A percentile compares a stretch with the other conserved stretches of the same genome.
phyloP scores from a whole-genome alignment of 352 stramenopile species.

The Globisporangium echinulatum region DNA sequence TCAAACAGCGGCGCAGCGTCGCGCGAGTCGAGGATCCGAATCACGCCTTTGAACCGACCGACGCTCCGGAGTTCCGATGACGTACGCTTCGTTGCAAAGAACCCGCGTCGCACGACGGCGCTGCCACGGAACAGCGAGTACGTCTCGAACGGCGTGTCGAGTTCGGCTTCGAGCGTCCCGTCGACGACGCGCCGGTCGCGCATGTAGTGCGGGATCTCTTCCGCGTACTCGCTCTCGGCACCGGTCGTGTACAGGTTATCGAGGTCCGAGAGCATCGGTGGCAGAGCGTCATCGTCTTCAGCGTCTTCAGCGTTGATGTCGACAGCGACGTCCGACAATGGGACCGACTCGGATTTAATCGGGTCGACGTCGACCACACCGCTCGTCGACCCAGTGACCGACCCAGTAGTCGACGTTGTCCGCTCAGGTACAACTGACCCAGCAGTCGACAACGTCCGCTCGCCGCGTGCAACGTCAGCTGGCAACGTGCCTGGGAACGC shows the following conservation, averaged over 20 bases:
- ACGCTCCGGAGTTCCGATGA: conserved; percentile 43
- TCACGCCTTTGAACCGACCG: conserved; percentile 86
- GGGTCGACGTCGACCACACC: not conserved
- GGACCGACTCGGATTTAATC: conserved; percentile 1
- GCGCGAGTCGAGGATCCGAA: conserved; percentile 68
- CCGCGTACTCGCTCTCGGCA: conserved; percentile 39
- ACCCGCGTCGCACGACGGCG: conserved; percentile 31
- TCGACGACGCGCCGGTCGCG: conserved; percentile 44
- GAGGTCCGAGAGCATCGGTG: conserved; percentile 1
- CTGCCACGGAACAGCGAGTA: conserved; percentile 63
- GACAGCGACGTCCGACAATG: not conserved
- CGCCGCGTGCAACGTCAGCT: conserved; percentile 4
- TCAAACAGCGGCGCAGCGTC: conserved; percentile 73
- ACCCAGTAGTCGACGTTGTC: not conserved
- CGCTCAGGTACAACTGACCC: not conserved
- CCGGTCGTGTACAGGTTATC: conserved; percentile 14
- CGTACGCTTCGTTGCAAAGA: conserved; percentile 17
- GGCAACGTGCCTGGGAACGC: conserved; percentile 48
- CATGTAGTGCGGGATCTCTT: conserved; percentile 67
- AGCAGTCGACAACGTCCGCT: not conserved
- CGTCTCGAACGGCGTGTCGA: conserved; percentile 78
- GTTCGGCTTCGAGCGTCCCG: conserved; percentile 54
- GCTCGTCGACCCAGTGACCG: not conserved
- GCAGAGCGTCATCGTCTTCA: conserved; percentile 10
- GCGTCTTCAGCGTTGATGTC: conserved; percentile 7